Percentiles rank a stretch among this genome's conserved stretches.
These are phyloP conservation scores for Fraxinus xanthoxyloides DNA, from an alignment of 305 asterid genomes.

Conservation along the genomic window DNA sequence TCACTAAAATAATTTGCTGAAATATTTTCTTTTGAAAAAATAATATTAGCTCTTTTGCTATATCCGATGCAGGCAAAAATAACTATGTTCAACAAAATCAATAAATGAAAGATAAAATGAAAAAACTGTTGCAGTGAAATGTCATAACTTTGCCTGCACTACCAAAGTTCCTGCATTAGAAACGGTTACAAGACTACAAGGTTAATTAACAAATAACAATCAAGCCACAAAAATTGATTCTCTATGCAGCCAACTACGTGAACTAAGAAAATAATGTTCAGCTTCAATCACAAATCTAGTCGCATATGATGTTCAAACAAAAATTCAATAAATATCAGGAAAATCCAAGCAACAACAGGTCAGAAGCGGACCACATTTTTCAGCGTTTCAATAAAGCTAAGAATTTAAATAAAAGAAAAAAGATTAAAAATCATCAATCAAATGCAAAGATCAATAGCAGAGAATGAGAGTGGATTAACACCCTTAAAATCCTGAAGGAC, in stretches of 20 bases:
- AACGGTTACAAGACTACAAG: constrained; percentile 6
- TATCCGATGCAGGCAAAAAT: not conserved
- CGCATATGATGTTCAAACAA: not conserved
- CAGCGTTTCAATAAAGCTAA: not conserved
- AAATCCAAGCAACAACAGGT: not conserved
- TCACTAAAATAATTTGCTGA: not conserved
- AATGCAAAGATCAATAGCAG: not conserved
- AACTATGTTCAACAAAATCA: not conserved
- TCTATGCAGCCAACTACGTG: not conserved
- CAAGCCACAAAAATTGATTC: not conserved
- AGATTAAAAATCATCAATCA: not conserved
- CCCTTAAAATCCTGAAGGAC: constrained; percentile 9
- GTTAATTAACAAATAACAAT: constrained; percentile 10
- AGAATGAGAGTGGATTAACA: constrained; percentile 7
- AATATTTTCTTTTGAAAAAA: not conserved
- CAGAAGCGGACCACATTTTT: not conserved
- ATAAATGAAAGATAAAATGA: not conserved
- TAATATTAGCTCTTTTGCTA: not conserved
- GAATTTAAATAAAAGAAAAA: not conserved
- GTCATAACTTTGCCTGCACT: constrained; percentile 1
- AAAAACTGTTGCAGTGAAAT: constrained; percentile 5
- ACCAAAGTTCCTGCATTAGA: constrained; percentile 18
- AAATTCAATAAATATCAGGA: not conserved
- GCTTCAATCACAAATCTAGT: not conserved
- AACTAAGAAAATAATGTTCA: not conserved